Base-by-base conservation (phyloP, 2,329 filamentous ascomycete genomes). In the Dothideomycetes sp. region DNA sequence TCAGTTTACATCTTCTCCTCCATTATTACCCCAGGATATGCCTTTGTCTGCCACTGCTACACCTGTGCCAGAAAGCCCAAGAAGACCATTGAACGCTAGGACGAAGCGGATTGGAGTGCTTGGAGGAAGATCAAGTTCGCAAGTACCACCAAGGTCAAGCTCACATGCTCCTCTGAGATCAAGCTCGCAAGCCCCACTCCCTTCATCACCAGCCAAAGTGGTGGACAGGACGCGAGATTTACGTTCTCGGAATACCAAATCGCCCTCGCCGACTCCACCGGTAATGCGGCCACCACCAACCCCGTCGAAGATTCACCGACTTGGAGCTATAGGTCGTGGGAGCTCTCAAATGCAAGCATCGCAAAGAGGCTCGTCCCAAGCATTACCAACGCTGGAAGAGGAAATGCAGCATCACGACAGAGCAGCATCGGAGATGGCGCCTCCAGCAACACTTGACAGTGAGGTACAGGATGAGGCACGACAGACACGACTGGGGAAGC, bases 311-410 rank as follows among this genome's bases (percentile, higher is more conserved):
- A 40, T 15, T 19, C 37, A 29, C n/a, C 32, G 37, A 12, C 37
- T 40, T n/a, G 37, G 37, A 13, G 37, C 16, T 2, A 33, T 40
- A 10, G 37, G 37, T 7, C 37, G 37, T 20, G 37, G 37, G 16
- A 40, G 37, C 22, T 40, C 37, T 20, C 37, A 40, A 6, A 32
- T 33, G 20, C 37, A 40, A 28, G 18, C 28, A 4, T 37, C 34
- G 6, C 34, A 37, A 17, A 40, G 37, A 33, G 32, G 28, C 20
- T 40, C 37, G 11, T 40, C 37, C 3, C 37, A 40, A 12, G 37
- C 37, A 13, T 23, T 29, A 4, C 22, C 37, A 19, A 16, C 29
- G 3, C 9, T 33, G 11, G 37, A 40, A 15, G 28, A 40, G 20
- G 37, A 40, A 11, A 15, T 18, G 17, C 37, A 32, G 2, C 30